phyloP scores from a whole-genome alignment of 2,329 filamentous ascomycete genomes.

The Trichoderma afroharzianum region DNA sequence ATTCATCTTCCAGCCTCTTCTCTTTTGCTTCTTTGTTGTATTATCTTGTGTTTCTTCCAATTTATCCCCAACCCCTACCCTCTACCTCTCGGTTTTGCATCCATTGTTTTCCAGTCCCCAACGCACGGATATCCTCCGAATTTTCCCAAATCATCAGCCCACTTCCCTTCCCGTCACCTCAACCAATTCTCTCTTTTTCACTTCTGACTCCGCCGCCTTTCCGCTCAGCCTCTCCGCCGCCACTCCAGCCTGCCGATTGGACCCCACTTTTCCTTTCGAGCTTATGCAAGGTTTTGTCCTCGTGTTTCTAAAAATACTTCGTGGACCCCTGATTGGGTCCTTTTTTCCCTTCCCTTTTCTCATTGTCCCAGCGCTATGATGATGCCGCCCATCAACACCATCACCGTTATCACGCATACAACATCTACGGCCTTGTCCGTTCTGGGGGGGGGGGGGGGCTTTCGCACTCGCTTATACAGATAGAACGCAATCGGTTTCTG shows the following conservation, averaged over 20 bases:
- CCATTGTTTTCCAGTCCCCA: background rate
- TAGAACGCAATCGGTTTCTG: background rate
- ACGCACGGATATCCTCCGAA: background rate
- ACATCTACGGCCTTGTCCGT: background rate
- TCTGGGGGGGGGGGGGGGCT: no score
- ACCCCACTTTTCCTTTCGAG: background rate
- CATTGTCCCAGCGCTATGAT: background rate
- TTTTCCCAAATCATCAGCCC: background rate
- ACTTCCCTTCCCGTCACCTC: background rate
- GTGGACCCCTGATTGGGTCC: background rate
- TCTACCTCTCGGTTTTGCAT: background rate
- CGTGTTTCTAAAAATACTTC: conserved; percentile 10
- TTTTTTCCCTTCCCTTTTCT: background rate
- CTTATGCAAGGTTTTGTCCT: background rate
- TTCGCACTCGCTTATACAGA: background rate
- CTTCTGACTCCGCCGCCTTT: background rate
- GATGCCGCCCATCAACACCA: background rate
- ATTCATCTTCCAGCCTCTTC: background rate
- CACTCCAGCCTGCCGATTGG: conserved; percentile 1
- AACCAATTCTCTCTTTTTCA: background rate
- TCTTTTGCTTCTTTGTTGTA: background rate
- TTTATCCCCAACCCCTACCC: background rate
- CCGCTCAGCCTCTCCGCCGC: conserved; percentile 14
- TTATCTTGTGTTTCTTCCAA: background rate
- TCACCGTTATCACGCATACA: background rate